These are phyloP conservation scores for Rhodotorula toruloides DNA, from an alignment of 768 basidiomycete species.

Conservation along the genomic window DNA sequence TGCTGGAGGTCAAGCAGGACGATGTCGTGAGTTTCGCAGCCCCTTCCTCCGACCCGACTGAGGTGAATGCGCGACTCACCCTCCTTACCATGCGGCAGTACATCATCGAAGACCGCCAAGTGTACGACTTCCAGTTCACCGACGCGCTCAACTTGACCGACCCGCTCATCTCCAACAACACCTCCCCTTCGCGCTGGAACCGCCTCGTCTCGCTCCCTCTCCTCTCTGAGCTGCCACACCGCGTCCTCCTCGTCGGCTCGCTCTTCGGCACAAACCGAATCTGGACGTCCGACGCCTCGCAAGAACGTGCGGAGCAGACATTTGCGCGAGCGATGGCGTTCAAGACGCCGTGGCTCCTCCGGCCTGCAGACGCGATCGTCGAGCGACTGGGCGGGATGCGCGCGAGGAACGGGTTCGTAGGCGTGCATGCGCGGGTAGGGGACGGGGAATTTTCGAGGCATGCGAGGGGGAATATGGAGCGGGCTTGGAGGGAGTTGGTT, in stretches of 20 bases:
- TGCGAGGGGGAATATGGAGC: constrained; percentile 51
- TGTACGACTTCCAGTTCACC: constrained; percentile 62
- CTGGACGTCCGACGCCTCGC: constrained; percentile 44
- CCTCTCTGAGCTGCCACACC: constrained; percentile 50
- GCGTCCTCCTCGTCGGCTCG: constrained; percentile 64
- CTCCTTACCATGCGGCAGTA: constrained; percentile 32
- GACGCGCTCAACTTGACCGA: constrained; percentile 46
- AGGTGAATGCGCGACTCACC: not conserved
- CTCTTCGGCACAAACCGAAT: constrained; percentile 71
- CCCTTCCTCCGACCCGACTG: not conserved
- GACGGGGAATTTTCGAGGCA: constrained; percentile 58
- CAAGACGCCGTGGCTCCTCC: constrained; percentile 52
- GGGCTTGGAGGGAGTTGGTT: constrained; percentile 50
- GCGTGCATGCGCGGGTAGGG: constrained; percentile 62
- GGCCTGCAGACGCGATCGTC: constrained; percentile 52
- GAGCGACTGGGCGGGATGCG: constrained; percentile 49
- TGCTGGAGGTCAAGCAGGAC: constrained; percentile 47
- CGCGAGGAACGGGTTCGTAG: constrained; percentile 54
- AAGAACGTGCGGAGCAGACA: not conserved
- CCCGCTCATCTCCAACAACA: constrained; percentile 9
- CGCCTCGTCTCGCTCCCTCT: constrained; percentile 25
- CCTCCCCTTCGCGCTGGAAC: constrained; percentile 10
- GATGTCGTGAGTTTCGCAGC: constrained; percentile 29
- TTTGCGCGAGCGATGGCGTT: constrained; percentile 58
- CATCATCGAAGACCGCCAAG: constrained; percentile 53